phyloP scores from a whole-genome alignment of 1,284 basidiomycete species.

The Limonomyces culmigenus region DNA sequence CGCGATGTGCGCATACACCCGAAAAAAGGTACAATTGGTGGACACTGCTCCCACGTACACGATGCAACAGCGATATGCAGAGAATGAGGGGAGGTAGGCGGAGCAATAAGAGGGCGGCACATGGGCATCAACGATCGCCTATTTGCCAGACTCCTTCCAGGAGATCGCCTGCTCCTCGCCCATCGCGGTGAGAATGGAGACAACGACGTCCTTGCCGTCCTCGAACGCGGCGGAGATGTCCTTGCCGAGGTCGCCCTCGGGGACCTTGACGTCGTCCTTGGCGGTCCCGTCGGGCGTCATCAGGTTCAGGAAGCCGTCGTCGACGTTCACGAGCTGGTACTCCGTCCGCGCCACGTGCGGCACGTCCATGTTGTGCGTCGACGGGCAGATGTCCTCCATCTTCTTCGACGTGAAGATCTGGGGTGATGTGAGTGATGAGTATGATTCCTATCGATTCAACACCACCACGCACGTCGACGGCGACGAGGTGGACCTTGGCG shows the following conservation, averaged over 20 bases:
- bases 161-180: conserved; percentile 80
- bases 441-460: too few species aligned
- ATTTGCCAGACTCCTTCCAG: conserved; percentile 66
- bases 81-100: too few species aligned
- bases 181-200: conserved; percentile 90
- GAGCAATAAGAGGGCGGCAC: conserved; percentile 4
- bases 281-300: conserved; percentile 71
- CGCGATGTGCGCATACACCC: too few species aligned
- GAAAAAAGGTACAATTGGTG: too few species aligned
- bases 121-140: conserved; percentile 1
- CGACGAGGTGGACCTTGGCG: conserved; percentile 98
- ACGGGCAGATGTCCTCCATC: conserved; percentile 95
- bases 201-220: conserved; percentile 73
- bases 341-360: conserved; percentile 87
- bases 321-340: conserved; percentile 86
- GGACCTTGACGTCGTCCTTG: conserved; percentile 95
- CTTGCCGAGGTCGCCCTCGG: conserved; percentile 72
- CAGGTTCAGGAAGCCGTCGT: conserved; percentile 90
- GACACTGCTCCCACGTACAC: too few species aligned
- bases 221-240: conserved; percentile 68
- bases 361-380: conserved; percentile 98
- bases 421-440: background rate
- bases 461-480: conserved; percentile 58
- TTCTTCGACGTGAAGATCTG: conserved; percentile 96
- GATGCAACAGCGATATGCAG: too few species aligned